phyloP scores from a whole-genome alignment of 306 rosid species.

The Dryas octopetala region DNA sequence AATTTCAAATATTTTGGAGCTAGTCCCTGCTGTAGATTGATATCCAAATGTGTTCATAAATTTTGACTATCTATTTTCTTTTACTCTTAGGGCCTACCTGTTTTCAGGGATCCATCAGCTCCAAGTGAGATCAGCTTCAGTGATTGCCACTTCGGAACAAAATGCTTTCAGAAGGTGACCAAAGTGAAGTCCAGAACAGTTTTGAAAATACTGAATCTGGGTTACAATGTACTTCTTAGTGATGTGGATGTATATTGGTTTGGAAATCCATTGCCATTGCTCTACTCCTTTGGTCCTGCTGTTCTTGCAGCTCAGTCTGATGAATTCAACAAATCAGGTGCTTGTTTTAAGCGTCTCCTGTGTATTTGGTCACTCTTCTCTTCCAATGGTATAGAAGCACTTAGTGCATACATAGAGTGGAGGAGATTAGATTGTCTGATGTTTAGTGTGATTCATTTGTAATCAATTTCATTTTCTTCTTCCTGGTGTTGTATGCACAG shows the following conservation, averaged over 20 bases:
- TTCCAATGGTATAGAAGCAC: background rate
- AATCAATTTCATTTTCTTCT: background rate
- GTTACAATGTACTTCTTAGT: constrained; percentile 87
- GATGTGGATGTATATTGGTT: constrained; percentile 94
- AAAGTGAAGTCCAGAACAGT: constrained; percentile 91
- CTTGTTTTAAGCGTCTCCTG: constrained; percentile 16
- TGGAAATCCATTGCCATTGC: constrained; percentile 66
- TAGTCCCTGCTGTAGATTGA: background rate
- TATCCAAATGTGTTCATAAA: background rate
- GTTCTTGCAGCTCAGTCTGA: constrained; percentile 83
- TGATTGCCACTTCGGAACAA: constrained; percentile 90
- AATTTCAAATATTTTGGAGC: background rate
- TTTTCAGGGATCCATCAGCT: constrained; percentile 67
- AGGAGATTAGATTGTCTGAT: background rate
- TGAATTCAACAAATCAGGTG: constrained; percentile 77
- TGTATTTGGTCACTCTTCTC: background rate
- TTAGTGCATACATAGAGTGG: background rate
- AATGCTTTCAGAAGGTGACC: constrained; percentile 94
- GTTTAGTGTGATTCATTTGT: background rate
- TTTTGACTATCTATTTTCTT: background rate
- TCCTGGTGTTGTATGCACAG: background rate
- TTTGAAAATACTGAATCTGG: constrained; percentile 73
- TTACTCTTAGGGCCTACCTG: constrained; percentile 77
- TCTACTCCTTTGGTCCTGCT: constrained; percentile 63
- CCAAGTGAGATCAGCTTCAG: constrained; percentile 67